Conservation (phyloP, 2,329 filamentous ascomycete species). For the Pseudocercospora musae region DNA sequence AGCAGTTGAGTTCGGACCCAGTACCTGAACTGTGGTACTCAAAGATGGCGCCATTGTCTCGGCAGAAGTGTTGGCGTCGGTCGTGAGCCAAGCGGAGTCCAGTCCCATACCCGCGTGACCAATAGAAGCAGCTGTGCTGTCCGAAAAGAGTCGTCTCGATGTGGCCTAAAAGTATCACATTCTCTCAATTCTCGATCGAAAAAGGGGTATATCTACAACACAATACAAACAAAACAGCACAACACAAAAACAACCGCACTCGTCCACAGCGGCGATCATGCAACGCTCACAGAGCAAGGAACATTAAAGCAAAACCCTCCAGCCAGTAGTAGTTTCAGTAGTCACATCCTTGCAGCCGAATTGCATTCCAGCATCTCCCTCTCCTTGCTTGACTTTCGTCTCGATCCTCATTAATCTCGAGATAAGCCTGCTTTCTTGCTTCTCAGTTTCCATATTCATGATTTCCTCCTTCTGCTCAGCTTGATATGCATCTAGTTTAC, state of each 20-base stretch:
- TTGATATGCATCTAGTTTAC: background rate
- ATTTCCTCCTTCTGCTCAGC: background rate
- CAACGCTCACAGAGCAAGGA: background rate
- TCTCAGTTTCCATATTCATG: background rate
- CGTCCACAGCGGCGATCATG: background rate
- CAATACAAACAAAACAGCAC: background rate
- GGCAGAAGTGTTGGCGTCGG: too few species aligned
- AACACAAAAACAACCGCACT: background rate
- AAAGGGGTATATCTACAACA: background rate
- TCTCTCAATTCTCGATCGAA: background rate
- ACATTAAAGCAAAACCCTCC: background rate
- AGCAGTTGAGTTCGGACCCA: too few species aligned
- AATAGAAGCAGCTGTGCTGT: too few species aligned
- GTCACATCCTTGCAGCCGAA: background rate
- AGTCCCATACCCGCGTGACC: too few species aligned
- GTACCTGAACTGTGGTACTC: too few species aligned
- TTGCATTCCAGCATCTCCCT: background rate
- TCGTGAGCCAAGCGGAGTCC: too few species aligned
- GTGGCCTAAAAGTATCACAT: background rate
- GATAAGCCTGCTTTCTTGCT: background rate
- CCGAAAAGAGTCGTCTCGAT: too few species aligned
- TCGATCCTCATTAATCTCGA: background rate
- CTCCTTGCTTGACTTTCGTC: background rate
- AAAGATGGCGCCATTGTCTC: too few species aligned
- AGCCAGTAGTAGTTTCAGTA: background rate